Base-by-base conservation (phyloP, 176 grass and related monocot genomes). In the Lolium perenne region DNA sequence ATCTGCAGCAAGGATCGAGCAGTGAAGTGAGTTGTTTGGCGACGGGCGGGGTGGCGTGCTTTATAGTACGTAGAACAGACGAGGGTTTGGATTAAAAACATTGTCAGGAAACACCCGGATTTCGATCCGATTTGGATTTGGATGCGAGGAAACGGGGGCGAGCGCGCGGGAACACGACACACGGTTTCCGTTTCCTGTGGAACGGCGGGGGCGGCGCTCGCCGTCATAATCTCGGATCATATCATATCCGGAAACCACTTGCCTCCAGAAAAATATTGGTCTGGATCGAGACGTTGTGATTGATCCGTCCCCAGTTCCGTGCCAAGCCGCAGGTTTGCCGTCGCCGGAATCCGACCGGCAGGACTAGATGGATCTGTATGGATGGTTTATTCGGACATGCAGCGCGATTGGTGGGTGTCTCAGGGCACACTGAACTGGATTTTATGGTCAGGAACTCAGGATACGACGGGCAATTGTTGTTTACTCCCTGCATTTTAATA, bases 271-370 rank as follows among this genome's bases (percentile, higher is more conserved):
- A 22, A 13, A 64, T 32, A 63, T 46, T n/a, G 20, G 69, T 47
- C 41, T 46, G 69, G 20, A 72, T 72, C 41, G 20, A 72, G 69
- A 72, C 20, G 2, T 35, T 66, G 63, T 66, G 26, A 65, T 65
- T 41, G 18, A 41, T 46, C 40, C 40, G 68, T 71, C 38, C 40
- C 68, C 68, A 22, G 68, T 71, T 71, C 21, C 20, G 10, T 47
- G 70, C 70, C 41, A 46, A 47, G 40, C 70, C 70, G 69, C 69
- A 43, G 69, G 69, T 72, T 72, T 41, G 69, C 20, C 41, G 69
- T 72, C 41, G 41, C 69, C 69, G 69, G 69, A 46, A 72, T 72
- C 69, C 41, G 69, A 72, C 69, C 69, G 40, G 69, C 69, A 29
- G 60, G 61, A 14, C 59, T 62, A 21, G 10, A 21, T 62, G 59